phyloP scores from a whole-genome alignment of 106 monocot genomes.

The Acorus gramineus region DNA sequence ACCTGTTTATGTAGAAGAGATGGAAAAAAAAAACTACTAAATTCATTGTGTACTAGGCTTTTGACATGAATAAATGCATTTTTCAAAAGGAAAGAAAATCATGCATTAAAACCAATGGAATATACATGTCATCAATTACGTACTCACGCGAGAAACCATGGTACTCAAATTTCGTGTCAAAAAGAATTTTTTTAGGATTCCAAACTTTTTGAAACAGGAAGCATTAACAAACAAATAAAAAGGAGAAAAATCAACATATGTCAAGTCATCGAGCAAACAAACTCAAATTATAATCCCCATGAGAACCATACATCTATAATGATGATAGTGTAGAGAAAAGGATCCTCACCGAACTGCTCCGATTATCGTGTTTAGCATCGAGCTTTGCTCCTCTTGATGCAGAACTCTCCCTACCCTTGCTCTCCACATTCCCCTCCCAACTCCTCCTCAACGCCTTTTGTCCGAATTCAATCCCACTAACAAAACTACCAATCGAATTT shows the following conservation, averaged over 20 bases:
- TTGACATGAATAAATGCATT: not conserved
- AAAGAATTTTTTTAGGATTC: too few species aligned
- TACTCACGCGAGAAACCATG: too few species aligned
- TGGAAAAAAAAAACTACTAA: not conserved
- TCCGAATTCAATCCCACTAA: slow-evolving; percentile 17
- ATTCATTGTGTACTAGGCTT: not conserved
- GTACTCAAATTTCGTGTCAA: too few species aligned
- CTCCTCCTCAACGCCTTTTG: slow-evolving; percentile 51
- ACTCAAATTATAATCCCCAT: too few species aligned
- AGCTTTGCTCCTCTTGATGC: slow-evolving; percentile 26
- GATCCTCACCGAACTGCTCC: slow-evolving; percentile 38
- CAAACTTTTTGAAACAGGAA: too few species aligned
- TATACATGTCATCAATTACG: too few species aligned
- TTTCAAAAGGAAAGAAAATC: not conserved
- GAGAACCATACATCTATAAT: not conserved
- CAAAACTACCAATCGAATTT: slow-evolving; percentile 19
- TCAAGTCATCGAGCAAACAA: too few species aligned
- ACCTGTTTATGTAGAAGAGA: slow-evolving; percentile 27
- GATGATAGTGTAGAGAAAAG: not conserved
- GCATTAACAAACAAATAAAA: too few species aligned
- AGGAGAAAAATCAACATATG: too few species aligned
- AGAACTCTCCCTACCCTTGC: slow-evolving; percentile 19
- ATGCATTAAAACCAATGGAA: too few species aligned
- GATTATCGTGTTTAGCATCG: slow-evolving; percentile 23
- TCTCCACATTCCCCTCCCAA: slow-evolving; percentile 44